Conservation (phyloP, 257 asterid species). For the Schizonepeta tenuifolia region DNA sequence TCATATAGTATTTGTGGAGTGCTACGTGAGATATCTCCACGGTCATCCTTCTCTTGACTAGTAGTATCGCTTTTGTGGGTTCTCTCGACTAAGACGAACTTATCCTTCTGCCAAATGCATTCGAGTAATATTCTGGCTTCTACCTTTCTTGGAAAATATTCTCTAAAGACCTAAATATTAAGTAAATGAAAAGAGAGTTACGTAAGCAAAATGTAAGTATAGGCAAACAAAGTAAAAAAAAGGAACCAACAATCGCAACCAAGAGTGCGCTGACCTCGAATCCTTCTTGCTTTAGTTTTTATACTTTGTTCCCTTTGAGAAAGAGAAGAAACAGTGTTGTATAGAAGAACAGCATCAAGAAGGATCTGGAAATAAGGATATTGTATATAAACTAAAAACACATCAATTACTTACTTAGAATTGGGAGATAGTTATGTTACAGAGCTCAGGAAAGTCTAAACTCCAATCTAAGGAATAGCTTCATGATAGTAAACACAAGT, state of each 20-base stretch:
- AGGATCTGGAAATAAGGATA: constrained; percentile 59
- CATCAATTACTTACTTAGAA: constrained; percentile 3
- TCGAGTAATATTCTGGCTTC: constrained; percentile 50
- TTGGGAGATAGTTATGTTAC: constrained; percentile 10
- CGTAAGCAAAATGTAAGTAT: constrained; percentile 18
- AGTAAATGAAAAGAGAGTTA: constrained; percentile 27
- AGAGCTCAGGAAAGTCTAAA: neutral
- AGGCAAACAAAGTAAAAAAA: neutral
- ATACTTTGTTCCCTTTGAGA: constrained; percentile 75
- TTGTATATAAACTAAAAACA: constrained; percentile 5
- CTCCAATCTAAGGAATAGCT: neutral
- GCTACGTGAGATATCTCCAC: constrained; percentile 35
- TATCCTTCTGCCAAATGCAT: constrained; percentile 77
- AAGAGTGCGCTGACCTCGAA: constrained; percentile 57
- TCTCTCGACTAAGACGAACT: constrained; percentile 64
- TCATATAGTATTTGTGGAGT: constrained; percentile 56
- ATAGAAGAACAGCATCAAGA: constrained; percentile 69
- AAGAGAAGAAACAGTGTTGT: constrained; percentile 62
- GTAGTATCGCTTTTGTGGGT: constrained; percentile 43
- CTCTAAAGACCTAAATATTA: constrained; percentile 68
- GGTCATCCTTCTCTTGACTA: constrained; percentile 44
- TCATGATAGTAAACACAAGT: neutral
- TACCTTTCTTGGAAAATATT: constrained; percentile 73
- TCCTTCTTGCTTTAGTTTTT: constrained; percentile 74
- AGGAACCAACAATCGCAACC: neutral